These are phyloP conservation scores for Podaxis mareebaensis DNA, from an alignment of 768 basidiomycete species.

Conservation along the genomic window DNA sequence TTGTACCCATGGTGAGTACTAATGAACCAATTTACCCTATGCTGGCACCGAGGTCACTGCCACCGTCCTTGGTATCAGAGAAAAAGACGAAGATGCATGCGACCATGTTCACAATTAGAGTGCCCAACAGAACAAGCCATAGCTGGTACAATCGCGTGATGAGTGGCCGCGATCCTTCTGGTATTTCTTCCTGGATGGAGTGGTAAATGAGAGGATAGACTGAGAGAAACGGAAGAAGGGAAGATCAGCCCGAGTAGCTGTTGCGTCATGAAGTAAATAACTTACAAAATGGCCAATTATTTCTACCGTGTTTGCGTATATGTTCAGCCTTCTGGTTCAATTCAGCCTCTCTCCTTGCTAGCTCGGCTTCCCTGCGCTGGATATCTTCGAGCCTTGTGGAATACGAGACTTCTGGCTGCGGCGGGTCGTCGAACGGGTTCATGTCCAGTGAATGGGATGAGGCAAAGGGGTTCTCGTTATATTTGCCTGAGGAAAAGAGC, in stretches of 20 bases:
- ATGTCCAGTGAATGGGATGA: constrained; percentile 82
- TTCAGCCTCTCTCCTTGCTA: constrained; percentile 78
- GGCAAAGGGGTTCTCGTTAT: constrained; percentile 78
- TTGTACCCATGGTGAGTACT: constrained; percentile 20
- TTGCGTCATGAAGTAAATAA: constrained; percentile 20
- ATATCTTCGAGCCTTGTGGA: constrained; percentile 60
- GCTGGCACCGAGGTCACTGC: constrained; percentile 78
- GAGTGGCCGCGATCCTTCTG: constrained; percentile 72
- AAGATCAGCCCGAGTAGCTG: constrained; percentile 18
- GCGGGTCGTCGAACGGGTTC: constrained; percentile 90
- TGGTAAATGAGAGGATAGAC: constrained; percentile 96
- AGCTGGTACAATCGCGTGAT: constrained; percentile 88
- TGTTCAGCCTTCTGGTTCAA: constrained; percentile 67
- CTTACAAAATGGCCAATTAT: constrained; percentile 94
- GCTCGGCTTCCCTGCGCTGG: constrained; percentile 75
- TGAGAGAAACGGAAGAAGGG: constrained; percentile 32
- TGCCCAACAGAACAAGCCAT: constrained; percentile 87
- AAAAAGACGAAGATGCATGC: constrained; percentile 86
- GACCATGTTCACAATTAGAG: constrained; percentile 86
- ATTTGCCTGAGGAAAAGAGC: constrained; percentile 27
- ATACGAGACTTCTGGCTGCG: constrained; percentile 35
- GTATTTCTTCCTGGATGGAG: constrained; percentile 88
- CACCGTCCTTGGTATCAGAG: constrained; percentile 73
- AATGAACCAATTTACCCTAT: constrained; percentile 61
- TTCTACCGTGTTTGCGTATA: constrained; percentile 74